Evolutionary conservation across 169 alveolate genomes (phyloP).

Genomic region (Plasmodium gonderi): DNA sequence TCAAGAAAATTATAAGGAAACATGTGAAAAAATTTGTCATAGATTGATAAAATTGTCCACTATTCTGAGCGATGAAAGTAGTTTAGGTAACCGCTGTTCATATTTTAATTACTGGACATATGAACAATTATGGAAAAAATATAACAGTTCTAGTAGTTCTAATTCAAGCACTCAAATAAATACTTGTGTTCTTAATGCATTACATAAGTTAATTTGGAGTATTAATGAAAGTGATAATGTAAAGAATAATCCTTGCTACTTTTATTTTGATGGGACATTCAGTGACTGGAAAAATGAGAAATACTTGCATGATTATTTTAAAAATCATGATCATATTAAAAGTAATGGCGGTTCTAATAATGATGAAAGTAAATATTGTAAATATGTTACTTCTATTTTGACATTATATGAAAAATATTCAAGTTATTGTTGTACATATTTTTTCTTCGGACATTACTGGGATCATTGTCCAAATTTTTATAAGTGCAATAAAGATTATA

Average conservation of each 20-base stretch:
- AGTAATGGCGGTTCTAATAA: no score
- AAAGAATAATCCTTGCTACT: background rate
- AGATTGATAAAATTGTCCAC: background rate
- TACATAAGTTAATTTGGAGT: background rate
- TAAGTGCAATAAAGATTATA: background rate
- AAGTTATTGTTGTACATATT: background rate
- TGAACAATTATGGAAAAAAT: background rate
- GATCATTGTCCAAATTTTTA: background rate
- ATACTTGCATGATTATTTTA: background rate
- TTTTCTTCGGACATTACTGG: background rate
- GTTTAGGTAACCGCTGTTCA: background rate
- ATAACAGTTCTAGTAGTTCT: background rate
- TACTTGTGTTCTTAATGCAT: background rate
- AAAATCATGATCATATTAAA: background rate
- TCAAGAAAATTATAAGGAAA: background rate
- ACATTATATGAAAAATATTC: background rate
- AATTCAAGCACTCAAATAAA: background rate
- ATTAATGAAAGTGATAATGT: background rate
- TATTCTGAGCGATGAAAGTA: background rate
- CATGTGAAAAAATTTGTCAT: background rate
- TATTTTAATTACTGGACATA: background rate
- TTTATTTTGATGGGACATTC: background rate
- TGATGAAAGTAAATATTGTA: background rate
- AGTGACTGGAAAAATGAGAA: background rate
- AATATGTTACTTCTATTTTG: background rate